Percentiles rank a stretch among this genome's conserved stretches.
Conservation (phyloP, 1,284 basidiomycete genomes). For the Ceratobasidium sp. region DNA sequence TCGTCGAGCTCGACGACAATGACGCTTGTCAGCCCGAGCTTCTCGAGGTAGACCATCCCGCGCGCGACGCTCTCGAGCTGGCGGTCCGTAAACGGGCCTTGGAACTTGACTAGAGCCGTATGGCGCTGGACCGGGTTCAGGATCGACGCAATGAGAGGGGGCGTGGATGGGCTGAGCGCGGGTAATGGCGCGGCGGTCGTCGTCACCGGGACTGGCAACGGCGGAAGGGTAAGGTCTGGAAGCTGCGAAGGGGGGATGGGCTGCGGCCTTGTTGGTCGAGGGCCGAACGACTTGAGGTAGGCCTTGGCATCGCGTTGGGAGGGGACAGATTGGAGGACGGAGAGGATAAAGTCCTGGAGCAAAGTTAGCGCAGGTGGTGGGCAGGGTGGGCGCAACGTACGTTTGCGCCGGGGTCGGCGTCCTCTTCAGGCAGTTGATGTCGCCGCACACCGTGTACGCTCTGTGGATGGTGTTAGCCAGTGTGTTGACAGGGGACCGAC, state of each 20-base stretch:
- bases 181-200: constrained; percentile 52
- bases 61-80: constrained; percentile 94
- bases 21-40: constrained; percentile 93
- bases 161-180: constrained; percentile 54
- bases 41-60: constrained; percentile 94
- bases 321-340: constrained; percentile 92
- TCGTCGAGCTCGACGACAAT: constrained; percentile 94
- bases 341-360: constrained; percentile 93
- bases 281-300: constrained; percentile 88
- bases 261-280: constrained; percentile 50
- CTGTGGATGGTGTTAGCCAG: not conserved
- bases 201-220: constrained; percentile 49
- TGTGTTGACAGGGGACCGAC: not conserved
- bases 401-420: constrained; percentile 40
- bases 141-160: constrained; percentile 81
- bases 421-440: constrained; percentile 31
- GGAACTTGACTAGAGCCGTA: constrained; percentile 95
- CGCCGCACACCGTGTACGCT: constrained; percentile 41
- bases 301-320: constrained; percentile 90
- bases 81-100: constrained; percentile 95
- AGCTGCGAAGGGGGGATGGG: constrained; percentile 47
- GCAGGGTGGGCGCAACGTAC: constrained; percentile 22
- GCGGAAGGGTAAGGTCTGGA: constrained; percentile 51
- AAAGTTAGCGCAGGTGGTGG: constrained; percentile 2
- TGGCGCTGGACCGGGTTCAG: constrained; percentile 83